Base-by-base conservation (phyloP, 768 basidiomycete genomes). In the Kwoniella mangroviensis region DNA sequence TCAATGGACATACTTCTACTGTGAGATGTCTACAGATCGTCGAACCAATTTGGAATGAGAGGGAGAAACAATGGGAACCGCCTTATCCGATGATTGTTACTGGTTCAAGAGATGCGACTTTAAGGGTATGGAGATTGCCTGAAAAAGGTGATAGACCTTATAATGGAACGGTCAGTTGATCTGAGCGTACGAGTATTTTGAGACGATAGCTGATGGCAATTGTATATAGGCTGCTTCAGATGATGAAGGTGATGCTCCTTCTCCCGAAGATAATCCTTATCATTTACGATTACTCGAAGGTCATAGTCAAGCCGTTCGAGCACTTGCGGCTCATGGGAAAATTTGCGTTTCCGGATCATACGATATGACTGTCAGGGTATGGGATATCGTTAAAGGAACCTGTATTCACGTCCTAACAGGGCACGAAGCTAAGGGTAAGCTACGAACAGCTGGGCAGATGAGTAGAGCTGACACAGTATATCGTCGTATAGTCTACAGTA, bases 21-120 rank as follows among this genome's bases (percentile, higher is more conserved):
- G 95, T 99, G 26, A 88, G 96, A 56, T 98, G 96, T 84, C 86
- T 99, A 9, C 92, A 95, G 51, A 96, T 99, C 72, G 92, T 98
- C 64, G 93, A 95, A 79, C 96, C 96, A 0, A 94, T 94, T 78
- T 87, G 88, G 87, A 86, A 95, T 7, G 90, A 92, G 70, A 87
- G 90, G 15, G 89, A 91, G 80, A 90, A 91, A 65, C 83, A 85
- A 15, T 84, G 75, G 69, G 87, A 89, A 85, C 90, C 90, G 42
- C 89, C 90, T 65, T 88, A 87, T 72, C 88, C 90, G 34, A 83
- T 90, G 78, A 89, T 91, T 61, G 90, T 91, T 42, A 91, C 90
- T 2, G 90, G 90, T 21, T 90, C 90, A 67, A 84, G 90, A 68
- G 90, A 91, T 76, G 87, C 87, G 71, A 87, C 88, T 4, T 81